Conservation (phyloP, 2,329 filamentous ascomycete genomes). For the Pseudogymnoascus sp. region DNA sequence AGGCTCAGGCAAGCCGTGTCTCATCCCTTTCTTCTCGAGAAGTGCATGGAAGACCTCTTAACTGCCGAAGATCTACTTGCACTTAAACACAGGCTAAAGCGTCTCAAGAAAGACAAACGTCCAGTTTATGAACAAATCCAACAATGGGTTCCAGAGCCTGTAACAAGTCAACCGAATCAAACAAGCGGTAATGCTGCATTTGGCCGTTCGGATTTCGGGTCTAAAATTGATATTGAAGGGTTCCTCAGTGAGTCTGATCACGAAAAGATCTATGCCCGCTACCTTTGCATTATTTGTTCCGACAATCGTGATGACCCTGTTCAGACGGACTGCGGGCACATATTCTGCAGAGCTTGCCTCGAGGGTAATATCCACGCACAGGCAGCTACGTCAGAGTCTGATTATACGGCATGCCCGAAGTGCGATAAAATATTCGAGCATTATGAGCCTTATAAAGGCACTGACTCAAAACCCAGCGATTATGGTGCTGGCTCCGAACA, state of each 20-base stretch:
- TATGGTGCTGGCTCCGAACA: not conserved
- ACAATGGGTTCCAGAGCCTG: constrained; percentile 17
- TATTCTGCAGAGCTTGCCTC: not conserved
- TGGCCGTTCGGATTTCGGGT: not conserved
- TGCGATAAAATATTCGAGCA: not conserved
- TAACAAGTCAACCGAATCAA: not conserved
- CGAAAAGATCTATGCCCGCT: not conserved
- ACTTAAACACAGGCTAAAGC: constrained; percentile 15
- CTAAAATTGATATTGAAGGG: too few species aligned
- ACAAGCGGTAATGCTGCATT: too few species aligned
- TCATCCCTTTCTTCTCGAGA: constrained; percentile 28
- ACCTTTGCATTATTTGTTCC: not conserved
- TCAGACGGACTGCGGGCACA: not conserved
- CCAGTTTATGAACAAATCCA: constrained; percentile 27
- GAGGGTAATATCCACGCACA: not conserved
- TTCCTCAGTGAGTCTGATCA: not conserved
- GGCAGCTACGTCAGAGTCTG: not conserved
- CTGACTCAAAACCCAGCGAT: not conserved
- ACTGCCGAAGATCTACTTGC: constrained; percentile 22
- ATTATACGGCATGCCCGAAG: not conserved
- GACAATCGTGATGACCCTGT: not conserved
- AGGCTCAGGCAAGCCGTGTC: constrained; percentile 27
- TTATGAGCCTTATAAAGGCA: not conserved
- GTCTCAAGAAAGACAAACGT: constrained; percentile 3
- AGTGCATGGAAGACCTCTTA: constrained; percentile 26